Evolutionary conservation across 164 flowering plant species (phyloP), one percentile per base, ranked within the genome.

Genomic region (Aristolochia fimbriata): DNA sequence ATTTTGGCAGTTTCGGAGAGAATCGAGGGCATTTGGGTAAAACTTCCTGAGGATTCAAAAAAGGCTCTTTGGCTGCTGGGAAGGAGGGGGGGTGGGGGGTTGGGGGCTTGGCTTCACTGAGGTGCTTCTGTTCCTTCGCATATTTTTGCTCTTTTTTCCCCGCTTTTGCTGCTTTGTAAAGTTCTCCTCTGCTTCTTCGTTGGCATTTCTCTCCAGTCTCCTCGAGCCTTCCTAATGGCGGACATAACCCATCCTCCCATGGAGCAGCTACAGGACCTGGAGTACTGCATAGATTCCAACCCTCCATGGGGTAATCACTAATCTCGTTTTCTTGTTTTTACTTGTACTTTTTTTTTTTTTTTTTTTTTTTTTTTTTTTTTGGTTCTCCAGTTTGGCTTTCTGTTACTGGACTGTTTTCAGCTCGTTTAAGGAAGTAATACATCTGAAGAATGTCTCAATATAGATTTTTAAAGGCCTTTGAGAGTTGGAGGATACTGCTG

Each of bases 211-310:
- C 31, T 27, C 31, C 31, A 5, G 30, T 57, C 64, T 60, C 23
- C 24, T 31, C 37, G 41, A 69, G 71, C 77, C 55, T 56, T 64
- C 58, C 15, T 64, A 84, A 84, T 84, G 93, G 91, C 89, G 20
- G 93, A 86, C 61, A 81, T 86, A 47, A 77, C 62, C 59, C 90
- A 84, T 68, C 91, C 68, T 67, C 96, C 96, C 51, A 89, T 89
- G 96, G 96, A 89, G 47, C 96, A 89, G 69, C 87, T 89, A 19
- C 96, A 89, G 62, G 96, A 86, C 83, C 86, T 89, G 33, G 96
- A 89, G 63, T 89, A 84, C 63, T 89, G 96, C 74, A 86, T 89
- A 66, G 96, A 89, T 74, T 89, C 96, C 43, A 89, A 89, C 67
- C 93, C 96, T 72, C 84, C 93, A n/a, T 89, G 93, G 96, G 73